Evolutionary conservation across 2,329 filamentous ascomycete species (phyloP), one percentile per base, ranked within the genome.

Genomic region (Calonectria fujianensis): DNA sequence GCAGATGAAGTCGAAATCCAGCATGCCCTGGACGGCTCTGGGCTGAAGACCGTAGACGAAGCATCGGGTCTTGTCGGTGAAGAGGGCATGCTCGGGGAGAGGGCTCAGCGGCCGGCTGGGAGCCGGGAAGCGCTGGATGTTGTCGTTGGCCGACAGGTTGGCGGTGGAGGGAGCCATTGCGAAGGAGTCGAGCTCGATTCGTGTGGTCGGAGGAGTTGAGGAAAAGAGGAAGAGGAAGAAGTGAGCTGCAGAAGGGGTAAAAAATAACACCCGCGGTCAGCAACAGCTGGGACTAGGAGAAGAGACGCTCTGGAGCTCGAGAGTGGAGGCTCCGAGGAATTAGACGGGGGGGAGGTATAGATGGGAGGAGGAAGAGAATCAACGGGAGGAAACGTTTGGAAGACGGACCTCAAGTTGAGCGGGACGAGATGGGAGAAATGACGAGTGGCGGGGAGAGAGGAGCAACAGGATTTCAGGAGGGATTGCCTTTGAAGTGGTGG

Each of bases 1-100:
- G 96, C 97, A 99, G 90, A 99, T 99, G 92, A 98, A 99, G 91
- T 99, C 97, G 87, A 99, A 99, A 88, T 99, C 97, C 86, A 99
- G 94, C 94, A 96, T 96, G 86, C 94, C 94, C 89, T 96, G 94
- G 80, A 96, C 94, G 82, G 95, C 94, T 87, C 96, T 93, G 85
- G 97, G 96, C 90, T 99, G 97, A 85, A 99, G 95, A 87, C 97
- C 97, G 89, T 99, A 99, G 88, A 99, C 97, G 86, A 99, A 98
- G 91, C 97, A 98, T 96, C 97, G 92, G 86, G 97, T 98, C 95
- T 98, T 99, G 89, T 96, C 93, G 91, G 97, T 97, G 93, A 98
- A 99, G 85, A 99, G 95, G 77, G 95, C 94, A 88, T 98, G 95
- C 84, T 93, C 91, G 80, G 95, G 93, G 77, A 94, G 93, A 81